A percentile compares a stretch with the other conserved stretches of the same genome.
Conservation (phyloP, 176 grass and related monocot species). For the Paspalum notatum region DNA sequence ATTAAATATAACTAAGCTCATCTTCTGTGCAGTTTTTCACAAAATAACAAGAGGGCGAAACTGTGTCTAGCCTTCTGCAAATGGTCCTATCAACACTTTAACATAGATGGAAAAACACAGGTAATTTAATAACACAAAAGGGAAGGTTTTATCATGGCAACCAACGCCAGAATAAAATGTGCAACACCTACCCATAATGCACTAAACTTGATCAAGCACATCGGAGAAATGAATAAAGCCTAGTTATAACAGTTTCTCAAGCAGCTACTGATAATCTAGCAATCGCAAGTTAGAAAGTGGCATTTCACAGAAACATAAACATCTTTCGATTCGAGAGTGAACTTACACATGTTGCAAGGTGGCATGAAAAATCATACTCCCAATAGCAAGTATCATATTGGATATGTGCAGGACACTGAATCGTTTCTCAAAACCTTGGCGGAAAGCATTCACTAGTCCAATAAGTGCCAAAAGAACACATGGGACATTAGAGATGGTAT, state of each 20-base stretch:
- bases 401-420: constrained; percentile 82
- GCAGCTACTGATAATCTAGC: not conserved
- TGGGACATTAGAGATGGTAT: constrained; percentile 75
- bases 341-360: constrained; percentile 88
- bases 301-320: not conserved
- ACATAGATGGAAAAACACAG: not conserved
- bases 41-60: not conserved
- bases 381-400: constrained; percentile 84
- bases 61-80: not conserved
- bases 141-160: not conserved
- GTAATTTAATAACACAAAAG: not conserved
- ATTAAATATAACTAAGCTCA: not conserved
- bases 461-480: constrained; percentile 72
- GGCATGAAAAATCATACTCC: constrained; percentile 86
- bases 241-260: not conserved
- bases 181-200: not conserved
- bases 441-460: constrained; percentile 68
- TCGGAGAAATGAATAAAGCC: not conserved
- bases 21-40: not conserved
- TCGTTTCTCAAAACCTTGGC: constrained; percentile 82
- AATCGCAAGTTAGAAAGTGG: not conserved
- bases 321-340: not conserved
- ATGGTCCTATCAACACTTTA: not conserved
- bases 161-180: not conserved
- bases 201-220: not conserved